Evolutionary conservation across 2,329 filamentous ascomycete species (phyloP), one percentile per base, ranked within the genome.

Genomic region (Aspergillus sp.): DNA sequence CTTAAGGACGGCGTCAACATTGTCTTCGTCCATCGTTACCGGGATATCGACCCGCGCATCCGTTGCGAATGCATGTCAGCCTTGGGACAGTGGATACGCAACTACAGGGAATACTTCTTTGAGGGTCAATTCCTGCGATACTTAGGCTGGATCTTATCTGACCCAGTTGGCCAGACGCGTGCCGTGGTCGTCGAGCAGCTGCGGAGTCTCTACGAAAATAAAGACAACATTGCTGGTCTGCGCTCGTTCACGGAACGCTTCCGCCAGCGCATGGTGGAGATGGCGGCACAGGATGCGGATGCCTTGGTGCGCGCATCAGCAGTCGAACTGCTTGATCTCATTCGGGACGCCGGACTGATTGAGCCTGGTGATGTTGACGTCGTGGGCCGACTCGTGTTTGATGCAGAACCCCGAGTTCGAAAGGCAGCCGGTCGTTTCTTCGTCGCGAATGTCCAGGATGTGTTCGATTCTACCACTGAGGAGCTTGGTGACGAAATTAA

Each of bases 211-310:
- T 91, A 94, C 69, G 85, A 83, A 60, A 83, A 88, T 49, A 84
- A 88, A 55, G 83, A 90, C 46, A 89, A 89, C 63, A 81, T 94
- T 54, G 77, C 75, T 41, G 80, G 81, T 1, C 74, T 98, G 45
- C 86, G 89, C 49, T 88, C 90, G 50, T 98, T 97, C 60, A 95
- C 94, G 32, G 93, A 97, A 65, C 81, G 90, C 43, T 98, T 97
- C 68, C 81, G 90, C 43, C 77, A 84, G 5, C 83, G 93, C 23
- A 76, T 98, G 35, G 85, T 97, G 22, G 93, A 98, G 70, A 96
- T 98, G 75, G 90, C 90, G 0, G 88, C 86, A 5, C 81, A 83
- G 52, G 93, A 98, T 66, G 80, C 85, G 0, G 93, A 98, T 57
- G 74, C 86, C 12, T 79, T 78, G 45, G 89, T 97, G 25, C 84